phyloP scores from a whole-genome alignment of 139 green algal genomes.

The Tetradesmus lagerheimii region DNA sequence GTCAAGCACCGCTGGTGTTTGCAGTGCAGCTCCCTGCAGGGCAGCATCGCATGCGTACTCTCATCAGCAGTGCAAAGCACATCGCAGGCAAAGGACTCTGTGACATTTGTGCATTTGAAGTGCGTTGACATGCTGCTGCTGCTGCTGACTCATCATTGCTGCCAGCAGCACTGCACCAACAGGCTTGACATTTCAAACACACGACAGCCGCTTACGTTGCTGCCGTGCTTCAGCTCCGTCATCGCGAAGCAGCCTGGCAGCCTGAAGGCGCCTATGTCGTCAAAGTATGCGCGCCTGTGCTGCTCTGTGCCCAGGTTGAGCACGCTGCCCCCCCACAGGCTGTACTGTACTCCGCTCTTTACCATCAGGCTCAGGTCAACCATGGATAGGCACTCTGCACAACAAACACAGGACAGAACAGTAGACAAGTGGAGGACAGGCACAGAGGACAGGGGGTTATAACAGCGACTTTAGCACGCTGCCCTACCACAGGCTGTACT shows the following conservation, averaged over 20 bases:
- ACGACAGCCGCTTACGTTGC: conserved; percentile 72
- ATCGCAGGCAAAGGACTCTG: too few species aligned
- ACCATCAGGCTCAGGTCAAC: conserved; percentile 84
- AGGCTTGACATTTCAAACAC: too few species aligned
- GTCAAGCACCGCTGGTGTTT: conserved; percentile 88
- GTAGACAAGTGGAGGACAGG: too few species aligned
- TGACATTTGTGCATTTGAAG: too few species aligned
- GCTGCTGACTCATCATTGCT: not conserved
- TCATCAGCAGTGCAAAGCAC: too few species aligned
- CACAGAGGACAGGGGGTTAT: too few species aligned
- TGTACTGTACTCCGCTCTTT: conserved; percentile 92
- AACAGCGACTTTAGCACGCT: conserved; percentile 75
- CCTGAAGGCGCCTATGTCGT: conserved; percentile 84
- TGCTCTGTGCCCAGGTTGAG: conserved; percentile 82
- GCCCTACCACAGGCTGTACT: conserved; percentile 82
- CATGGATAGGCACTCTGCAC: conserved; percentile 73
- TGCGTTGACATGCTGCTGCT: not conserved
- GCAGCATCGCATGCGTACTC: too few species aligned
- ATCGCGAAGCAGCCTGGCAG: conserved; percentile 90
- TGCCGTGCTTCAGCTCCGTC: conserved; percentile 91
- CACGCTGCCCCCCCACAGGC: conserved; percentile 72
- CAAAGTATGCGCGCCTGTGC: conserved; percentile 81
- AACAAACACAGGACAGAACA: not conserved
- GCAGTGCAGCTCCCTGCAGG: conserved; percentile 68
- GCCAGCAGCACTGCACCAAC: not conserved